Base-by-base conservation (phyloP, 2,329 filamentous ascomycete genomes). In the Aphanocladium album region DNA sequence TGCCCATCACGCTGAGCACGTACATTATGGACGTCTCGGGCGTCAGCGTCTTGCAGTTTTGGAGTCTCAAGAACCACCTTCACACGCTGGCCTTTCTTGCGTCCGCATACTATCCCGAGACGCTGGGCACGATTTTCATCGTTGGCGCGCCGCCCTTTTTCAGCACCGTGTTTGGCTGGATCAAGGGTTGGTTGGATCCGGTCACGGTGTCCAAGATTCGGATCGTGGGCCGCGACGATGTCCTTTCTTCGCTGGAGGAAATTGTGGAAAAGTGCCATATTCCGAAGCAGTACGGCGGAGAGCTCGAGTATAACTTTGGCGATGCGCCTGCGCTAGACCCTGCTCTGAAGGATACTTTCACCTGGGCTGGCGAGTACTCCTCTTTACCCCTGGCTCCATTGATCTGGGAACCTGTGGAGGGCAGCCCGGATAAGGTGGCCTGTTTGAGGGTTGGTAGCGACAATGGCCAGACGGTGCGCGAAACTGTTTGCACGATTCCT, bases 151-250 rank as follows among this genome's bases (percentile, higher is more conserved):
- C 93, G 8, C 78, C 83, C 49, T 96, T 96, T 81, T 96, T 96
- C 79, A 89, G 89, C 52, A 96, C 91, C 2, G 90, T 96, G 62
- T 93, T 92, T 92, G 87, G 89, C 66, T 96, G 91, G 92, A 84
- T 96, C 76, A 96, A 96, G 81, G 88, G 89, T 70, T 96, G 92
- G 92, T 96, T 96, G 70, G 89, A 93, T 76, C 93, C 93, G 5
- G 91, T 92, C 64, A 97, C 93, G 33, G 90, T 92, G 2, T 95
- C 91, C 68, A 98, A 97, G 79, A 97, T 98, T 73, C 96, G 96
- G 73, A 93, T 98, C 67, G 84, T 98, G 57, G 81, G 82, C 52
- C 79, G 84, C 7, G 71, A 83, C 59, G 91, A 96, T 73, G 88
- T 96, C 56, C 83, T 87, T 67, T 79, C 88, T 16, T 93, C 90